These are phyloP conservation scores for Comarum palustre DNA, from an alignment of 306 rosid species.

Conservation along the genomic window DNA sequence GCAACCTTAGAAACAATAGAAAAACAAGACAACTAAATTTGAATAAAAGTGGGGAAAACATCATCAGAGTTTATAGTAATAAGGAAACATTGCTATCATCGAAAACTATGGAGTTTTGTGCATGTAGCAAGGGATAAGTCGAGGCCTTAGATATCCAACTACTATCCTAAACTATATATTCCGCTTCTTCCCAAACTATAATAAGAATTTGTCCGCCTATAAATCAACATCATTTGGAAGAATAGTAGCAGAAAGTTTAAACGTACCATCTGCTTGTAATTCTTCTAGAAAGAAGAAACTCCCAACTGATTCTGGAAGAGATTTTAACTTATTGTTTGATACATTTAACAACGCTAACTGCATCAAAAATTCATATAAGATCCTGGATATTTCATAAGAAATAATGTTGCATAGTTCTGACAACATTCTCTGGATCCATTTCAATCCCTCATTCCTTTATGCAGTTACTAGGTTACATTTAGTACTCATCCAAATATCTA, in stretches of 20 bases:
- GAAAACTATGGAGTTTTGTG: background rate
- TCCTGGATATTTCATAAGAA: slow-evolving; percentile 21
- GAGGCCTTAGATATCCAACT: background rate
- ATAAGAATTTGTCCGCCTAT: background rate
- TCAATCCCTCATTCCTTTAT: background rate
- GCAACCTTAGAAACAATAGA: background rate
- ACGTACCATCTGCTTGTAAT: slow-evolving; percentile 81
- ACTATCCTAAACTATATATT: background rate
- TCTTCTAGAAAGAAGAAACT: slow-evolving; percentile 96
- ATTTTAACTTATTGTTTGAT: slow-evolving; percentile 72
- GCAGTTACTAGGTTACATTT: background rate
- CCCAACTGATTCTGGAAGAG: slow-evolving; percentile 93
- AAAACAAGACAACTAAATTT: background rate
- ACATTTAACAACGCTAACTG: slow-evolving; percentile 81
- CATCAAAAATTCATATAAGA: slow-evolving; percentile 38
- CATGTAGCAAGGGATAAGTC: background rate
- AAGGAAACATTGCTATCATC: background rate
- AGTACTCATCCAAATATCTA: background rate
- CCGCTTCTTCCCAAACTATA: background rate
- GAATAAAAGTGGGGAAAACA: background rate
- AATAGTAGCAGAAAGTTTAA: background rate
- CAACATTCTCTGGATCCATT: background rate
- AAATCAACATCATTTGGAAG: slow-evolving; percentile 1
- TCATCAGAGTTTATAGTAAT: background rate
- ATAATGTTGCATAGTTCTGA: background rate